These are phyloP conservation scores for Brettanomyces nanus DNA, from an alignment of 805 yeast species.

Conservation along the genomic window DNA sequence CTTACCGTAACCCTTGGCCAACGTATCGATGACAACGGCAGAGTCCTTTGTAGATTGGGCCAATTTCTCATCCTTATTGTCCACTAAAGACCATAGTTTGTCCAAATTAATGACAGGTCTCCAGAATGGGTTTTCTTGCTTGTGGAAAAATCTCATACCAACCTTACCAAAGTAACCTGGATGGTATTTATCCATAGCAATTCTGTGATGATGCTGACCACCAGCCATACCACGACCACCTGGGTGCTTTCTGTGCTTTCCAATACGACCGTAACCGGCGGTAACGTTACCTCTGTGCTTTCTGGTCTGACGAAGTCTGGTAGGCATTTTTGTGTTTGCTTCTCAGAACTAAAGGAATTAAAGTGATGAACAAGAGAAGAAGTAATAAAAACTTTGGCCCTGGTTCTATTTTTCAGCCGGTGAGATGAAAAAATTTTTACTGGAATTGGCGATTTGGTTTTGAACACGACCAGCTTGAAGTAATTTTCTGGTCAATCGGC, in stretches of 20 bases:
- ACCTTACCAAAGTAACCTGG: conserved; percentile 99
- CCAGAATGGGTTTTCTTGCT: conserved; percentile 93
- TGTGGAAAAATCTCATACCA: conserved; percentile 99
- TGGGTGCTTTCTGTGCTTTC: conserved; percentile 99
- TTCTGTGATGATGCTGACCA: conserved; percentile 99
- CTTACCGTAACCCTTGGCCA: conserved; percentile 99
- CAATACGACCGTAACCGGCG: conserved; percentile 99
- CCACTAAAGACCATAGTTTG: conserved; percentile 96
- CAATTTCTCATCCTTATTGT: conserved; percentile 90
- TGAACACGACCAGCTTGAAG: too few relatives aligned
- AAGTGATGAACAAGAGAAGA: too few relatives aligned
- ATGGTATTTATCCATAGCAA: conserved; percentile 99
- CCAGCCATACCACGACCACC: conserved; percentile 99
- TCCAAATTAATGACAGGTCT: conserved; percentile 96
- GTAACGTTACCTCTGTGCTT: conserved; percentile 99
- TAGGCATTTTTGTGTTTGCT: conserved; percentile 81
- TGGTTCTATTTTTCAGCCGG: too few relatives aligned
- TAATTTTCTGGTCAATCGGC: too few relatives aligned
- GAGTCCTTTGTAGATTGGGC: conserved; percentile 75
- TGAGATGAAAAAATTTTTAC: too few relatives aligned
- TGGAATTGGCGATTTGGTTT: too few relatives aligned
- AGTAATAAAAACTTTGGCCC: too few relatives aligned
- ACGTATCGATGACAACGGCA: conserved; percentile 99
- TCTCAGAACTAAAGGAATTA: too few relatives aligned
- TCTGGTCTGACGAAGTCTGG: conserved; percentile 99